Evolutionary conservation across 208 protist genomes (phyloP), one percentile per base, ranked within the genome.

Genomic region (Crithidia fasciculata): DNA sequence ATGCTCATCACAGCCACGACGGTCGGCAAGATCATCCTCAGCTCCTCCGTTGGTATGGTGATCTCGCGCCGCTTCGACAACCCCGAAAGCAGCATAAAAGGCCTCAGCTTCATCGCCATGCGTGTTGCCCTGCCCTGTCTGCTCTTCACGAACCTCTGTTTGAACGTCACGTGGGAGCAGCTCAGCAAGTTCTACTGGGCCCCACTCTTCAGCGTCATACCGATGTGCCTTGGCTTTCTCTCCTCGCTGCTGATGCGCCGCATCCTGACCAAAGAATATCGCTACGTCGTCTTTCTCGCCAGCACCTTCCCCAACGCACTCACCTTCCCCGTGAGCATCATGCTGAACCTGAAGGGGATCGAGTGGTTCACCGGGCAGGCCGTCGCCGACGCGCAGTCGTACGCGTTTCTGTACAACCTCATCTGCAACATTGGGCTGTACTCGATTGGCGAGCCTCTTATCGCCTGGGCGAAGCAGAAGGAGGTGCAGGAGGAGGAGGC

Each of bases 361-460:
- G 54, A 61, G 10, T 91, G 85, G 90, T 73, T 87, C 55, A 81
- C 64, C 50, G 50, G 8, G 10, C n/a, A 44, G 12, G 73, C 56
- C 19, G 74, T 77, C 16, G 54, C 76, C 4, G 69, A 82, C 16
- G 86, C 74, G 53, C 72, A 83, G 68, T 76, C 74, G 6, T 91
- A 89, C 76, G 78, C 90, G 39, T 90, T 91, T 64, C 70, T 92
- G 6, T 93, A 91, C 76, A 95, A 90, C 68, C 78, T 92, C 49
- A 52, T 85, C 43, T 88, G 80, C 69, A 86, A 81, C 36, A 78
- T 89, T 40, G 82, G 78, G 0, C 77, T 90, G 0, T 95, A 84
- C 82, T 79, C 74, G n/a, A 67, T 88, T n/a, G 83, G 80, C 52
- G 83, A 88, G 50, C 76, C 80, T 2, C 53, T 88, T 12, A 81